Percentiles rank a stretch among this genome's conserved stretches.
Conservation (phyloP, 208 protist species). For the Crithidia sp. region DNA sequence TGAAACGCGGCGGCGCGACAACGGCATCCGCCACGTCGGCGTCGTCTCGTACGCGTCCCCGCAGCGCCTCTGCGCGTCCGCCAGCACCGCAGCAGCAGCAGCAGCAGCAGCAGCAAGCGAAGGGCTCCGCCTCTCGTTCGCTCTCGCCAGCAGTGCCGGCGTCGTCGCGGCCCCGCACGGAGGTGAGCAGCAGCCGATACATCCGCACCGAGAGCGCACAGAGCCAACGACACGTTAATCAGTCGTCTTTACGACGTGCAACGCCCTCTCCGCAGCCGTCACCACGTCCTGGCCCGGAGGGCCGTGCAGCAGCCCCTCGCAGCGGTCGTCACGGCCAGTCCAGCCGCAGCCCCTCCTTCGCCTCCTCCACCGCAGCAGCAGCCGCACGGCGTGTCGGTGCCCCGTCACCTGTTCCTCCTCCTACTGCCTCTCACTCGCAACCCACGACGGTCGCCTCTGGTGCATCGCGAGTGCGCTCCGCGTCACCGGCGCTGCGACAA, state of each 20-base stretch:
- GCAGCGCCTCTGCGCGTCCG: conserved; percentile 6
- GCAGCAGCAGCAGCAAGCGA: no score
- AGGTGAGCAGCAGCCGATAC: neutral
- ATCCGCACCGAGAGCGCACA: neutral
- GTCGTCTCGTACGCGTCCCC: conserved; percentile 1
- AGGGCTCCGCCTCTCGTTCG: neutral
- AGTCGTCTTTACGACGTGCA: neutral
- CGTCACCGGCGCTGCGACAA: neutral
- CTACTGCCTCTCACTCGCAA: neutral
- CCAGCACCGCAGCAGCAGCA: neutral
- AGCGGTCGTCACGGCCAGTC: neutral
- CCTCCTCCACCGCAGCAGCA: neutral
- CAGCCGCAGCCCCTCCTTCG: conserved; percentile 11
- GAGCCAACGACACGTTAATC: no score
- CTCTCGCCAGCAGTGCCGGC: conserved; percentile 8
- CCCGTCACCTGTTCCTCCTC: neutral
- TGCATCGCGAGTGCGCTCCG: conserved; percentile 2
- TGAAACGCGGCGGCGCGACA: conserved; percentile 4
- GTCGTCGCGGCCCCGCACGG: neutral
- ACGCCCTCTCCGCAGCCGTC: neutral
- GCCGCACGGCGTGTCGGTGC: neutral
- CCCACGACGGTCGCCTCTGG: neutral
- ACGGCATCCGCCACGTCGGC: neutral
- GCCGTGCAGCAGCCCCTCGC: neutral
- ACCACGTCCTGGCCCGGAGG: neutral